Evolutionary conservation across 306 rosid genomes (phyloP).

Genomic region (Glycine tomentella): DNA sequence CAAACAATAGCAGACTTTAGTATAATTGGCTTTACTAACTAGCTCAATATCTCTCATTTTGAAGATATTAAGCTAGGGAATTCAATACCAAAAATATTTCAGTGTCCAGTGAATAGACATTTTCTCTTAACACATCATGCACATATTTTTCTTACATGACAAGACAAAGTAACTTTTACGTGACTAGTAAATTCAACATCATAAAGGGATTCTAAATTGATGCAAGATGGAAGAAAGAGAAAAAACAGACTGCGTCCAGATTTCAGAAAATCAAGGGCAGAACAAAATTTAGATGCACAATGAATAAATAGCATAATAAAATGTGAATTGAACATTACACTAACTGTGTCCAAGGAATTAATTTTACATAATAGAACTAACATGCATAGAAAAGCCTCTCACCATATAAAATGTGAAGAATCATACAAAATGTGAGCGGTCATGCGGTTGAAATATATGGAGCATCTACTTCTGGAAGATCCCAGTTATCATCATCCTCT

Average conservation of each 20-base stretch:
- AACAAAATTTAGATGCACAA: conserved; percentile 38
- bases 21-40: neutral
- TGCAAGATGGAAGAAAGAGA: neutral
- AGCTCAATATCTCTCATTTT: too few species aligned
- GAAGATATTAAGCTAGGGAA: neutral
- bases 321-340: conserved; percentile 40
- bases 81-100: neutral
- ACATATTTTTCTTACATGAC: conserved; percentile 15
- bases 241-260: conserved; percentile 14
- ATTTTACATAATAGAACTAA: conserved; percentile 49
- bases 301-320: conserved; percentile 35
- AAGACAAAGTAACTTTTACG: neutral
- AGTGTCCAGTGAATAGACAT: neutral
- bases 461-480: conserved; percentile 65
- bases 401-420: conserved; percentile 43
- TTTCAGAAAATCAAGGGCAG: neutral
- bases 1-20: conserved; percentile 6
- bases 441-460: conserved; percentile 51
- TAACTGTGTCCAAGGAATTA: conserved; percentile 45
- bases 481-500: conserved; percentile 90
- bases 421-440: conserved; percentile 41
- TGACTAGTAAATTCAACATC: conserved; percentile 25
- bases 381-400: conserved; percentile 51
- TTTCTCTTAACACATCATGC: neutral
- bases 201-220: conserved; percentile 34